Evolutionary conservation across 2,329 filamentous ascomycete species (phyloP).

Genomic region (Trichoderma polysporum): DNA sequence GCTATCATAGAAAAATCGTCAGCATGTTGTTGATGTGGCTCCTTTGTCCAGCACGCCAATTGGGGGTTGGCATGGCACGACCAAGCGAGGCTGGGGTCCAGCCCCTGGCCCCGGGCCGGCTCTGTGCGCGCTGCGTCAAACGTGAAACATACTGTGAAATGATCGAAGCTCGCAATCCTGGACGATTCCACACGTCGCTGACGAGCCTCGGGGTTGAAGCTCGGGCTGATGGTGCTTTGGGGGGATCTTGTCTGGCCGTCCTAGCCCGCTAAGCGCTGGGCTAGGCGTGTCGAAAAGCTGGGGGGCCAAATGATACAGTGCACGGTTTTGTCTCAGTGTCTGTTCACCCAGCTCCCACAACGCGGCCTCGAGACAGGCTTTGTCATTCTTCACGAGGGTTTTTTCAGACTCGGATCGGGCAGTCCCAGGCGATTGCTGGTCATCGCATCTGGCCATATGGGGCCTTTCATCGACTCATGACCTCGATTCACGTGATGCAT

Average conservation of each 20-base stretch:
- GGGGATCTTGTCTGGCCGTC: constrained; percentile 25
- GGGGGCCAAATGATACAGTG: constrained; percentile 27
- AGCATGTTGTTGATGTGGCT: constrained; percentile 22
- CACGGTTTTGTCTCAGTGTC: constrained; percentile 9
- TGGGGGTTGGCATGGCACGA: constrained; percentile 25
- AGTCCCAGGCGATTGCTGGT: constrained; percentile 2
- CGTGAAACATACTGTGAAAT: constrained; percentile 21
- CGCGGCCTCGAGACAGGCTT: background rate
- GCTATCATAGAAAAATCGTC: constrained; percentile 21
- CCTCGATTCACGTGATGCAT: constrained; percentile 37
- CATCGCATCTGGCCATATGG: constrained; percentile 26
- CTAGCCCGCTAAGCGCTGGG: constrained; percentile 35
- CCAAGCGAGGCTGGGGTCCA: constrained; percentile 22
- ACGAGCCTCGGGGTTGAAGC: constrained; percentile 28
- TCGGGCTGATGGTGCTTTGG: constrained; percentile 32
- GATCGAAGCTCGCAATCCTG: constrained; percentile 29
- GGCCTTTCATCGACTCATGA: constrained; percentile 33
- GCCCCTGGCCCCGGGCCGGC: constrained; percentile 4
- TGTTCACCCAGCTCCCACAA: constrained; percentile 10
- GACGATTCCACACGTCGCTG: constrained; percentile 28
- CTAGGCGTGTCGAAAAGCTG: constrained; percentile 34
- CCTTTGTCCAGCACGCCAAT: constrained; percentile 21
- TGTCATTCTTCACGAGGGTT: constrained; percentile 8
- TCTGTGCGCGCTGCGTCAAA: constrained; percentile 9
- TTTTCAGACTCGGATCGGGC: constrained; percentile 4